Evolutionary conservation across 2,329 filamentous ascomycete genomes (phyloP), one percentile per base, ranked within the genome.

Genomic region (Aspergillus flavus): DNA sequence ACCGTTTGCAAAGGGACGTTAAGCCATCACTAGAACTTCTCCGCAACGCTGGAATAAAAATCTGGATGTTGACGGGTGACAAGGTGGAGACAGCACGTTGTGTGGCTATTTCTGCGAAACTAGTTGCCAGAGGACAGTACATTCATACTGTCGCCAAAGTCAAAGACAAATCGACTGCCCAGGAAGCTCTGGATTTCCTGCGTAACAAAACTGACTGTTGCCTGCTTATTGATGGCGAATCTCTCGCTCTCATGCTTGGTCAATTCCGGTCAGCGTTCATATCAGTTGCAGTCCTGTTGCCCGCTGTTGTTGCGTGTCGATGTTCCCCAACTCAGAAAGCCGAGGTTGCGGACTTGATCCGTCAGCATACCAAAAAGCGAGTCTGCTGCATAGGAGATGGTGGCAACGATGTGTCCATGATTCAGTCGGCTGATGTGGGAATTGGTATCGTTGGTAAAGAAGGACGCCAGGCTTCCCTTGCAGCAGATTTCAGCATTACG

Each of bases 41-140:
- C 58, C 92, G 95, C 68, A 99, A 99, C 72, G 95, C 95, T 0
- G 95, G 95, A 30, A 95, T 99, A 80, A 98, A 98, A 78, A 98
- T 99, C 57, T 99, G 95, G 95, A 99, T 99, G 95, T 84, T 99
- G 75, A 99, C 95, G 0, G 95, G 95, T 54, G 95, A 99, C 83
- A 99, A 99, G 79, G 92, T 99, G 3, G 95, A 99, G 80, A 99
- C 95, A 16, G 95, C 95, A 19, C 89, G 95, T 41, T 99, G 95
- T 78, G 94, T 99, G 14, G 96, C 95, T 2, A 91, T 99, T 50
- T 96, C 91, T 73, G 94, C 94, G 34, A 97, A 97, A 77, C 86
- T 99, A 7, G 95, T 99, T 16, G 91, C 93, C 4, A 86, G 95
- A 65, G 94, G 94, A 1, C 96, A 99, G 79, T 95, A 94, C 76